These are phyloP conservation scores for Colletotrichum theobromicola DNA, from an alignment of 2,329 filamentous ascomycete species.

Conservation along the genomic window DNA sequence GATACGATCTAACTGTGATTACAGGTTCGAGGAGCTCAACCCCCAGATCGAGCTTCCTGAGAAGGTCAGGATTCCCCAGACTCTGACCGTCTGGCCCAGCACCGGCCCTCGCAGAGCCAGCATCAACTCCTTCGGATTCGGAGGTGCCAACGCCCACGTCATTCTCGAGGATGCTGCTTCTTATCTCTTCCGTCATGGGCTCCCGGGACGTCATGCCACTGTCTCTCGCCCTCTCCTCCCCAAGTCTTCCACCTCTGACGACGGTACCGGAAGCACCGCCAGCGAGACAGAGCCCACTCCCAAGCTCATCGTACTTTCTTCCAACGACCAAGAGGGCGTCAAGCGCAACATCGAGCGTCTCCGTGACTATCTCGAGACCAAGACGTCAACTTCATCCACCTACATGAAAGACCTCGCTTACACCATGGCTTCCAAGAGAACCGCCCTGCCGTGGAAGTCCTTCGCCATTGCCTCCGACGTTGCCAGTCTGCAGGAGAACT, in stretches of 20 bases:
- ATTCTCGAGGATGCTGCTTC: slow-evolving; percentile 36
- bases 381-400: slow-evolving; percentile 38
- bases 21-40: slow-evolving; percentile 27
- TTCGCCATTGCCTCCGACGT: slow-evolving; percentile 44
- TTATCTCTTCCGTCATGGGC: slow-evolving; percentile 7
- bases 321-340: slow-evolving; percentile 39
- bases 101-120: slow-evolving; percentile 26
- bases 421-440: slow-evolving; percentile 49
- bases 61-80: slow-evolving; percentile 9
- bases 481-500: background rate
- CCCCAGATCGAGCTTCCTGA: slow-evolving; percentile 27
- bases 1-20: background rate
- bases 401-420: slow-evolving; percentile 46
- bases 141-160: slow-evolving; percentile 49
- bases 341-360: slow-evolving; percentile 42
- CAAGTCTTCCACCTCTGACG: background rate
- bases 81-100: slow-evolving; percentile 2
- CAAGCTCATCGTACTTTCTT: slow-evolving; percentile 48
- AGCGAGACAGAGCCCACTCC: background rate
- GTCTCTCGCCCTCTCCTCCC: background rate
- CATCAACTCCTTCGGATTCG: slow-evolving; percentile 50
- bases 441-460: slow-evolving; percentile 47
- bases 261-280: background rate
- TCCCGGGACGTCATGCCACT: slow-evolving; percentile 1
- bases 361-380: slow-evolving; percentile 41